Evolutionary conservation across 768 basidiomycete genomes (phyloP).

Genomic region (Hebeloma cylindrosporum): DNA sequence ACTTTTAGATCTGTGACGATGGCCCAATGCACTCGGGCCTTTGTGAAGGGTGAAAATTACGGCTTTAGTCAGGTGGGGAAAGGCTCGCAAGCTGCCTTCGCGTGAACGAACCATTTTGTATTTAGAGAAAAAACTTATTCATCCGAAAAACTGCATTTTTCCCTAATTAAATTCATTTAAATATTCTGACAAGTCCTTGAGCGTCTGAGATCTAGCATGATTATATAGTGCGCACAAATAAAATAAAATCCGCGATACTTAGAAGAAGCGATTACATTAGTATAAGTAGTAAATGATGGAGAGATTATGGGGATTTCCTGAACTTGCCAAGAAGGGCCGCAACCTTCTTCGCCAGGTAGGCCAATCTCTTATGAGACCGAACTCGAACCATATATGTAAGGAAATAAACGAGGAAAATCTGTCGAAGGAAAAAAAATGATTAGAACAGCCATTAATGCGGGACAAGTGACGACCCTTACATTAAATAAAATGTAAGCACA

Average conservation of each 20-base stretch:
- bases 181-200: neutral
- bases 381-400: constrained; percentile 63
- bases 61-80: constrained; percentile 52
- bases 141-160: constrained; percentile 15
- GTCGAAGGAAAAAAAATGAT: neutral
- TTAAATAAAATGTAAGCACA: constrained; percentile 49
- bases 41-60: constrained; percentile 72
- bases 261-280: neutral
- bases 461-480: constrained; percentile 23
- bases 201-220: too few relatives aligned
- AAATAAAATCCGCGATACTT: neutral
- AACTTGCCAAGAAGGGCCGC: constrained; percentile 5
- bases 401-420: constrained; percentile 47
- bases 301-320: constrained; percentile 9
- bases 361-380: constrained; percentile 22
- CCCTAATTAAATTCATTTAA: constrained; percentile 16
- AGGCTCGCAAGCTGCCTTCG: constrained; percentile 45
- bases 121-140: constrained; percentile 20
- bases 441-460: neutral
- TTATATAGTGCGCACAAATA: too few relatives aligned
- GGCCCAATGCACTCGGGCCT: constrained; percentile 90
- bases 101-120: constrained; percentile 31
- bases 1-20: constrained; percentile 81
- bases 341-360: constrained; percentile 12
- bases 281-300: neutral